A percentile compares a stretch with the other conserved stretches of the same genome.
Evolutionary conservation across 371 early-diverging fungal genomes (phyloP).

Genomic region (Mucor saturninus): DNA sequence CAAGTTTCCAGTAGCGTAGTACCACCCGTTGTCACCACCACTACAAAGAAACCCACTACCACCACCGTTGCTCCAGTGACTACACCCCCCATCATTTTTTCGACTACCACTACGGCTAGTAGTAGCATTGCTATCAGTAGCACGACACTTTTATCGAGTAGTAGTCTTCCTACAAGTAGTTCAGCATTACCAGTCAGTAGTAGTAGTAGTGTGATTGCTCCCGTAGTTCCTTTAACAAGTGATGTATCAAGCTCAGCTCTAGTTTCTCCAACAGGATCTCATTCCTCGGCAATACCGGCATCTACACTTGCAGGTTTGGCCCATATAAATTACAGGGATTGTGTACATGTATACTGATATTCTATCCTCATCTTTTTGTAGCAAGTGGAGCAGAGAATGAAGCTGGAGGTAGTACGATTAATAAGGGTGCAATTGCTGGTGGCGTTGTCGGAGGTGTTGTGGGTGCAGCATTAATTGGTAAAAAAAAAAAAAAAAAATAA

Average conservation of each 20-base stretch:
- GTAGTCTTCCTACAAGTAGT: not conserved
- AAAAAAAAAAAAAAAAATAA: not conserved
- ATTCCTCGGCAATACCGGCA: not conserved
- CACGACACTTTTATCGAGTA: not conserved
- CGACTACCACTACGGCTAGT: not conserved
- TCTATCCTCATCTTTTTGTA: not conserved
- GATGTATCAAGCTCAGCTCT: not conserved
- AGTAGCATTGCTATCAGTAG: not conserved
- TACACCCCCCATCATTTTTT: not conserved
- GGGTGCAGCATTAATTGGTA: conserved; percentile 17
- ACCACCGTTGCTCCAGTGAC: not conserved
- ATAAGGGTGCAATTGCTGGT: conserved; percentile 19
- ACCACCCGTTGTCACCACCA: not conserved
- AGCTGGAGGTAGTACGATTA: not conserved
- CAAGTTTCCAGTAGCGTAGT: too few relatives aligned
- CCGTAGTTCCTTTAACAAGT: not conserved
- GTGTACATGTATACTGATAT: too few relatives aligned
- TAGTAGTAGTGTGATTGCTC: not conserved
- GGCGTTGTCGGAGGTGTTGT: conserved; percentile 22
- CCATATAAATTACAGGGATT: not conserved
- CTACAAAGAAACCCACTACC: not conserved
- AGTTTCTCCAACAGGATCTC: not conserved
- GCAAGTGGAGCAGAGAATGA: not conserved
- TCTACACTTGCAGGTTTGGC: not conserved
- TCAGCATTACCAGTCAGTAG: too few relatives aligned